These are phyloP conservation scores for Cymbopogon citratus DNA, from an alignment of 176 grass and related monocot species.

Conservation along the genomic window DNA sequence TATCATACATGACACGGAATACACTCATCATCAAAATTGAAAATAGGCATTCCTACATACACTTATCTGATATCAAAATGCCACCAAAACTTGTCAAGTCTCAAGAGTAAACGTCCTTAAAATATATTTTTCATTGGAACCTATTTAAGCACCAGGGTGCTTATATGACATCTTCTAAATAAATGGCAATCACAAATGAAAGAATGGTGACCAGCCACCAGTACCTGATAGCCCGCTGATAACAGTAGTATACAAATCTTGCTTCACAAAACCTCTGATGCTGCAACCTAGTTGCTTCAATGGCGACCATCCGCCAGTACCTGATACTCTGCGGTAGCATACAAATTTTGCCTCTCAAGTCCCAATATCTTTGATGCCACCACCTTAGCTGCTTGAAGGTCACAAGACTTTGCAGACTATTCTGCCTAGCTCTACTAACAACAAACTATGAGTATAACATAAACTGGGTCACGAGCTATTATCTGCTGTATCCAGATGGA, in stretches of 20 bases:
- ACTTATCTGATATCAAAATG: neutral
- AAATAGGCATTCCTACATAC: neutral
- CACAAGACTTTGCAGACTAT: conserved; percentile 20
- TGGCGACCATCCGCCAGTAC: neutral
- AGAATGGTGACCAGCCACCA: neutral
- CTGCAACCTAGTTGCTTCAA: neutral
- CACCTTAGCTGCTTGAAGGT: neutral
- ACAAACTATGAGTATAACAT: neutral
- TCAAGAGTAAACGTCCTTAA: conserved; percentile 7
- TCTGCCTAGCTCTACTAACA: neutral
- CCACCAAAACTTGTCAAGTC: conserved; percentile 1
- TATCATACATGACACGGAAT: neutral
- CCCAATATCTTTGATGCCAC: neutral
- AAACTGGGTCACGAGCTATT: neutral
- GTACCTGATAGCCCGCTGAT: neutral
- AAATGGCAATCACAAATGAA: conserved; percentile 14
- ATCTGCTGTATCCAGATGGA: conserved; percentile 37
- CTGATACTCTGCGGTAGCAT: conserved; percentile 14
- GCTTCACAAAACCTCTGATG: neutral
- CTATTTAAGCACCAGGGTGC: neutral
- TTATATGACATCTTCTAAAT: neutral
- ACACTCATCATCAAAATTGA: neutral
- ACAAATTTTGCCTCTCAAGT: conserved; percentile 22
- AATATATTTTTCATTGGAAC: neutral
- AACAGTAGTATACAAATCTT: conserved; percentile 27